Conservation (phyloP, 2,329 filamentous ascomycete genomes). For the Escovopsis sp. region DNA sequence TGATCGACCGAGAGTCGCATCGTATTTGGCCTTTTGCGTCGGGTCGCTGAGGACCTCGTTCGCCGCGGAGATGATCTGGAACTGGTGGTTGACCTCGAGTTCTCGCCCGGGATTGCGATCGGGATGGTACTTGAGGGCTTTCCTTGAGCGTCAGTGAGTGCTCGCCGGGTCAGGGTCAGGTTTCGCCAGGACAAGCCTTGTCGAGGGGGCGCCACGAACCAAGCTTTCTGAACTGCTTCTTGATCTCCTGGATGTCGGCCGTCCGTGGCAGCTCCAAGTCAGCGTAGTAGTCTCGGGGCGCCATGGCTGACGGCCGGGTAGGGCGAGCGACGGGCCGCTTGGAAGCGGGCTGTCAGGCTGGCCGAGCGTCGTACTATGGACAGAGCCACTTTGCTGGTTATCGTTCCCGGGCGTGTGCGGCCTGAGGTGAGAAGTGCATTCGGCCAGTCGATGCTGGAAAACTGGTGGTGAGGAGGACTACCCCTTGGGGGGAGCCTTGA, state of each 20-base stretch:
- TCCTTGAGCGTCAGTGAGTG: background rate
- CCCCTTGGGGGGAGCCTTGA: too few species aligned
- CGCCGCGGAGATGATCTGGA: conserved; percentile 74
- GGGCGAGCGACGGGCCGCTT: background rate
- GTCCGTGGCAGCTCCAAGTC: conserved; percentile 58
- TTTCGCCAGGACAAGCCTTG: too few species aligned
- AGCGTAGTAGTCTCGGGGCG: conserved; percentile 60
- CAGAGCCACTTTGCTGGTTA: too few species aligned
- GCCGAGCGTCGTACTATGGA: too few species aligned
- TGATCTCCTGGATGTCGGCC: conserved; percentile 60
- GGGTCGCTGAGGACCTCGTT: conserved; percentile 55
- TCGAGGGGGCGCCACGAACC: conserved; percentile 29
- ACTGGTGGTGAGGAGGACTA: too few species aligned
- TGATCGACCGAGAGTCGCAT: conserved; percentile 26
- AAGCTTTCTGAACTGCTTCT: conserved; percentile 74
- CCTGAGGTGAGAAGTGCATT: too few species aligned
- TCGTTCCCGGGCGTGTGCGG: too few species aligned
- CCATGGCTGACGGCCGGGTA: conserved; percentile 20
- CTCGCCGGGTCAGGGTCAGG: conserved; percentile 11
- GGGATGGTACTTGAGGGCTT: conserved; percentile 77
- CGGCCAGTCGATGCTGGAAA: too few species aligned
- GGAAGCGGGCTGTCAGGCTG: background rate
- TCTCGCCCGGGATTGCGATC: conserved; percentile 79
- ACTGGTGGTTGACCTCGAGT: conserved; percentile 62
- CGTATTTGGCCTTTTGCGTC: conserved; percentile 35